Base-by-base conservation (phyloP, 495 filamentous ascomycete species). In the Astrothelium subdiscretum region DNA sequence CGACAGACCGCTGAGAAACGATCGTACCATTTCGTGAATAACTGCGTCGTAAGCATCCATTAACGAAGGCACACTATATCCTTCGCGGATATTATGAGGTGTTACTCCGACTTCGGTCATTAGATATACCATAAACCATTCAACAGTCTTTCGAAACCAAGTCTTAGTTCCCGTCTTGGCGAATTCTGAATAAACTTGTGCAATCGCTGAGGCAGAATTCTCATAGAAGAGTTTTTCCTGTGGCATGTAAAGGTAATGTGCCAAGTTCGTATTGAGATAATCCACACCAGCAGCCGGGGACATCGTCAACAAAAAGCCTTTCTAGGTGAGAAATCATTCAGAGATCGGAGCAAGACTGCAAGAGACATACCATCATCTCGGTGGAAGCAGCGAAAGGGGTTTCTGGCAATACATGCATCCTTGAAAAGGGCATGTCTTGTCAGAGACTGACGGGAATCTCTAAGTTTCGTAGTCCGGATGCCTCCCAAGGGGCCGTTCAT, bases 61-160 rank as follows among this genome's bases (percentile, higher is more conserved):
- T 18, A 72, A 43, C n/a, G 62, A 31, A 18, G 66, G 67, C n/a
- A 66, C 68, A 42, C 70, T 72, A 43, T 59, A 66, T 2, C 70
- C 70, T 63, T 71, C 67, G 11, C 70, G 66, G 12, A 64, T 31
- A 10, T 57, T 54, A 44, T 72, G 70, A 1, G 70, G 70, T 12
- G 70, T 70, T 2, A 62, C 61, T 4, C 62, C 70, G 13, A 72
- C 57, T 62, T 72, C 70, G 2, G 70, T 65, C 26, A 72, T 60
- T 4, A 72, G 38, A 35, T 72, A 71, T 20, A 70, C 62, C 15
- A 70, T 43, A 29, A 72, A 69, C 70, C 70, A 72, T 58, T 72
- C 70, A 2, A 71, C 65, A 31, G 60, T 72, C 57, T 63, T 65
- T 26, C 67, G 51, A 40, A 72, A 70, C 70, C 70, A 72, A 26